Evolutionary conservation across 2,329 filamentous ascomycete species (phyloP), one percentile per base, ranked within the genome.

Genomic region (Colletotrichum lentis): DNA sequence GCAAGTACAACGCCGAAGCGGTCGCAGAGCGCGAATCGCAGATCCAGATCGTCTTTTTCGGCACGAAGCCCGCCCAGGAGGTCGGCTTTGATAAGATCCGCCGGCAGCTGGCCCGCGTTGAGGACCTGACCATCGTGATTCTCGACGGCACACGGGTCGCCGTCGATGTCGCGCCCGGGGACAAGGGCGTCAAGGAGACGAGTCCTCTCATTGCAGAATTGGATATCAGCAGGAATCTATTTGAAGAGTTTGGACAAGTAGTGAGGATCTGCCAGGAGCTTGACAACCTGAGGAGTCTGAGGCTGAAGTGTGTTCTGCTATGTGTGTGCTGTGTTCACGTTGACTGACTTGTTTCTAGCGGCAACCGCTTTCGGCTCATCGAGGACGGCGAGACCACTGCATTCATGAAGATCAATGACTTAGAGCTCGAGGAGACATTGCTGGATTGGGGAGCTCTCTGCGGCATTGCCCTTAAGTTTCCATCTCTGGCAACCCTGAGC

Each of bases 31-130:
- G 54, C 59, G 67, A 54, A 69, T 69, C 61, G 64, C 64, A 71
- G 58, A 65, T 66, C 57, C 83, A 87, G 56, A 91, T 97, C 70
- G 80, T 84, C 62, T 90, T 84, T 84, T 97, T 83, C 80, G 92
- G 79, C 44, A 98, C 63, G 49, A 71, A 98, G 79, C 86, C 94
- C 20, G 95, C 93, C 5, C 91, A 98, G 80, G 95, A 98, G 80
- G 88, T 98, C 41, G 96, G 96, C 37, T 98, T 98, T 73, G 94
- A 97, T 73, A 97, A 97, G 83, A 93, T 97, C 72, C 88, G 91
- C 50, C 86, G 86, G 72, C 88, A 94, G 78, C 89, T 96, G 74
- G 91, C 94, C 72, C 84, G 91, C 75, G 83, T 98, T 39, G 83
- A 90, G 62, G 92, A 96, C 73, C 84, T 98, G 68, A 90, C 86